Base-by-base conservation (phyloP, 73 alveolate genomes). In the Blepharisma japonicum region DNA sequence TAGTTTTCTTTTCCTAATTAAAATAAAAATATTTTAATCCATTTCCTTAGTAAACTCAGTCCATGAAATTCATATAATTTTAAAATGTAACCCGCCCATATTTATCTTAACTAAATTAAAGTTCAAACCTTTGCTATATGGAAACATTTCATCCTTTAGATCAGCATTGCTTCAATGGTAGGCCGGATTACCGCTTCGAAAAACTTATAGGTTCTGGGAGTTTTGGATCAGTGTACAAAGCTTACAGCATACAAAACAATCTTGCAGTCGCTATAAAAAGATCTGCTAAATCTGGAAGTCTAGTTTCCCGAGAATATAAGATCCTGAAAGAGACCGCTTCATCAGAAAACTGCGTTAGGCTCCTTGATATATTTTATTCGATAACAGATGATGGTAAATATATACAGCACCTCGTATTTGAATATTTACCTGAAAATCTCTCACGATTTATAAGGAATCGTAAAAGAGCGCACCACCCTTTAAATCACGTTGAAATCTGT, bases 191-290 rank as follows among this genome's bases (percentile, higher is more conserved):
- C 42, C 42, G 42, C 42, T 32, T 32, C 3, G 42, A 32, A 32
- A 32, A 32, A 32, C 42, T 32, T 32, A 32, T 61, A 61, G 74
- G 74, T 8, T 18, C 49, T 14, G 74, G 74, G 14, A 61, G 49
- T 18, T 61, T 61, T 61, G 74, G 74, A 61, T 8, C 46, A 20
- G 74, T 61, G n/a, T 61, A 20, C 74, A 61, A 61, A 61, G 74
- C 74, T 9, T 14, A 14, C 23, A 25, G 23, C 74, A 14, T 61
- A 1, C n/a, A 14, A 5, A 18, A n/a, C 14, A 9, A 9, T 9
- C 18, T 14, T 3, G 47, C 46, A 14, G 38, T 61, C 47, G 74
- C 74, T 20, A 25, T 61, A 14, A 61, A 61, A 25, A 18, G 74
- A 18, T 20, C 74, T 18, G 14, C 18, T 14, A 61, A 61, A 61